phyloP scores from a whole-genome alignment of 192 early-diverging fungal genomes.

The Umbelopsis sp. region DNA sequence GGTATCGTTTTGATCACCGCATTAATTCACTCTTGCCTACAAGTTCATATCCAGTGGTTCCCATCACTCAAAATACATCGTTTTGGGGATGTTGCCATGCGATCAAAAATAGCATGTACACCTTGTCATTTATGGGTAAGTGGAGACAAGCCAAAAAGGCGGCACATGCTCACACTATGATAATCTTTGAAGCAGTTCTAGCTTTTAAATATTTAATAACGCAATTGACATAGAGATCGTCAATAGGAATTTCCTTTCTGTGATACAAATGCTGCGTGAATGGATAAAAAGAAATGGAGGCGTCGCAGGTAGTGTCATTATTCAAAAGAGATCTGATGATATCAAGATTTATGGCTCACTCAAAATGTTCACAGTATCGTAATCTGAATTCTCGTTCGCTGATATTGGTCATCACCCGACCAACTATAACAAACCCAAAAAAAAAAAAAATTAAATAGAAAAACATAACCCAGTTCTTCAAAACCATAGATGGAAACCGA shows the following conservation, averaged over 20 bases:
- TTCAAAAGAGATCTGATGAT: neutral
- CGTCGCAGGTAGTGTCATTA: neutral
- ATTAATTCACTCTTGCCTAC: too few species aligned
- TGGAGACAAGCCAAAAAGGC: neutral
- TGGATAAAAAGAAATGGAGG: neutral
- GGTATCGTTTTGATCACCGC: too few species aligned
- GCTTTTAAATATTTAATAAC: neutral
- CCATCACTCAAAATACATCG: too few species aligned
- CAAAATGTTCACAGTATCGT: neutral
- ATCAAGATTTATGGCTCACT: slow-evolving; percentile 5
- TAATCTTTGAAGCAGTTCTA: neutral
- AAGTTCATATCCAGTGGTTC: too few species aligned
- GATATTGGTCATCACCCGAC: slow-evolving; percentile 11
- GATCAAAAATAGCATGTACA: slow-evolving; percentile 9
- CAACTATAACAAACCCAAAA: neutral
- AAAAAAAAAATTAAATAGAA: too few species aligned
- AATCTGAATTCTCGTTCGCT: neutral
- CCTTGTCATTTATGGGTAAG: slow-evolving; percentile 17
- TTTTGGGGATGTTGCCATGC: neutral
- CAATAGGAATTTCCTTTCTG: neutral
- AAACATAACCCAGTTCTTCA: neutral
- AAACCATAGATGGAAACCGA: neutral
- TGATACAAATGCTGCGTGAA: neutral
- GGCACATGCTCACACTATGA: slow-evolving; percentile 1
- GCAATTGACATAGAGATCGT: neutral